phyloP scores from a whole-genome alignment of 306 rosid genomes.

The Trifolium pratense region DNA sequence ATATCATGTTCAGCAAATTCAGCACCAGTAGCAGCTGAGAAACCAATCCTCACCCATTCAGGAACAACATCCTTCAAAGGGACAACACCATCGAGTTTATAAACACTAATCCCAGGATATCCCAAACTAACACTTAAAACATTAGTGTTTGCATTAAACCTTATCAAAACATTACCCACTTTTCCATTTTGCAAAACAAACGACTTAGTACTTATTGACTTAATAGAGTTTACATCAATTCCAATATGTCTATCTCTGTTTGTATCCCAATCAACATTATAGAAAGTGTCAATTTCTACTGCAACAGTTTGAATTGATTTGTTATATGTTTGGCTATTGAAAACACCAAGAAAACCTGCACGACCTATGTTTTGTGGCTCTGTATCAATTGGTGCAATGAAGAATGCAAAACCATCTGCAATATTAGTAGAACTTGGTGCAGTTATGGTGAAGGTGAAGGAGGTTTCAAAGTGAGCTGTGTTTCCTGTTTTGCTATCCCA shows the following conservation, averaged over 20 bases:
- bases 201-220: neutral
- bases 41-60: conserved; percentile 1
- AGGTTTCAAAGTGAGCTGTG: neutral
- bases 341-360: neutral
- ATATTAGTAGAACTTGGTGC: neutral
- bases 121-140: neutral
- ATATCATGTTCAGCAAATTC: neutral
- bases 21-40: neutral
- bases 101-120: neutral
- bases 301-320: neutral
- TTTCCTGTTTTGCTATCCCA: neutral
- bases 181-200: neutral
- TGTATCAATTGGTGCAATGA: neutral
- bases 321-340: neutral
- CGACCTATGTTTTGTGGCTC: neutral
- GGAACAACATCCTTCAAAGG: neutral
- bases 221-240: neutral
- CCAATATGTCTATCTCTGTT: neutral
- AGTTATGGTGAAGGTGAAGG: neutral
- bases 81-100: neutral
- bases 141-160: neutral
- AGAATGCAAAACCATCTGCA: conserved; percentile 3
- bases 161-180: neutral
- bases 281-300: conserved; percentile 19
- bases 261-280: neutral